These are phyloP conservation scores for Penicillium arizonense DNA, from an alignment of 495 filamentous ascomycete genomes.

Conservation along the genomic window DNA sequence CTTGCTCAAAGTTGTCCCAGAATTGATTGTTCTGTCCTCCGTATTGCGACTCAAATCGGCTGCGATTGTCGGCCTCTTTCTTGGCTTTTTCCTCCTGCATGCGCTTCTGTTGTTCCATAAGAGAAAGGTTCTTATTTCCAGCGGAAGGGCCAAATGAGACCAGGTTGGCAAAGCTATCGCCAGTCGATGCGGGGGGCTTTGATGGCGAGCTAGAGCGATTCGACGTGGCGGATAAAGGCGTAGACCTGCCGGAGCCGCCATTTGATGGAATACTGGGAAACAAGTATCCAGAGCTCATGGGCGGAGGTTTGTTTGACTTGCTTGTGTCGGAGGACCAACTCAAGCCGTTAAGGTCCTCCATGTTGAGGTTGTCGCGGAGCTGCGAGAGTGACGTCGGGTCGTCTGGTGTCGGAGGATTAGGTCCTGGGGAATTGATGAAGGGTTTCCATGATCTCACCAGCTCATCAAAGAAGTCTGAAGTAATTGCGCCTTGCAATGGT, in stretches of 20 bases:
- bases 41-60: slow-evolving; percentile 69
- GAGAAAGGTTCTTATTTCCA: slow-evolving; percentile 62
- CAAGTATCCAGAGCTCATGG: slow-evolving; percentile 52
- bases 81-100: slow-evolving; percentile 73
- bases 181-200: slow-evolving; percentile 59
- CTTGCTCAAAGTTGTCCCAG: slow-evolving; percentile 63
- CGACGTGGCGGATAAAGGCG: slow-evolving; percentile 59
- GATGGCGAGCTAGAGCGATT: slow-evolving; percentile 49
- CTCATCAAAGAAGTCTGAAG: not conserved
- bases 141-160: slow-evolving; percentile 74
- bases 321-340: slow-evolving; percentile 49
- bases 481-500: not conserved
- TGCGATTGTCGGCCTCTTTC: slow-evolving; percentile 70
- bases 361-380: slow-evolving; percentile 20
- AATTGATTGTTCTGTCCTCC: slow-evolving; percentile 62
- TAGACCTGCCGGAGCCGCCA: slow-evolving; percentile 67
- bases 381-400: slow-evolving; percentile 17
- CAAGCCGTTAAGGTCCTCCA: slow-evolving; percentile 60
- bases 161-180: slow-evolving; percentile 88
- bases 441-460: slow-evolving; percentile 17
- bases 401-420: slow-evolving; percentile 19
- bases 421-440: slow-evolving; percentile 5
- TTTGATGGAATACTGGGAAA: slow-evolving; percentile 57
- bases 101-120: slow-evolving; percentile 81
- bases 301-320: slow-evolving; percentile 42